Base-by-base conservation (phyloP, 768 basidiomycete species). In the Mycena sanguinolenta region DNA sequence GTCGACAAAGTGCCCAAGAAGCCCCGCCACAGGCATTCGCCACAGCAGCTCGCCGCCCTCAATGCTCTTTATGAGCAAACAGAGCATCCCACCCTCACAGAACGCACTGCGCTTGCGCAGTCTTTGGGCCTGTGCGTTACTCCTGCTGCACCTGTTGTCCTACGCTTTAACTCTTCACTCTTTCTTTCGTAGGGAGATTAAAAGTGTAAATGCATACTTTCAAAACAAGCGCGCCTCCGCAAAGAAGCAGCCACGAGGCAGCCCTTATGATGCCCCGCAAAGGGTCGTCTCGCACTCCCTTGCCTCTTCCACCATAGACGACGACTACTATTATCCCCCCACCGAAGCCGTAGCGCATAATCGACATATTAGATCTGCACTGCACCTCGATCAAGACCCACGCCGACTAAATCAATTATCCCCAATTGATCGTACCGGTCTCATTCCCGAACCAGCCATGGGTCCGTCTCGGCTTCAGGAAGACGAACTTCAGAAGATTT, bases 141-240 rank as follows among this genome's bases (percentile, higher is more conserved):
- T 71, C 70, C 69, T 49, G 58, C 46, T 50, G 65, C 39, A 52
- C 52, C 70, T 66, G 64, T 75, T 65, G 58, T 58, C 65, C 65
- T 58, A 28, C 60, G 58, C 63, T 66, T 38, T 70, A 75, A 58
- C 19, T 34, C 4, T 34, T 4, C 32, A 34, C 32, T n/a, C 23
- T 67, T 71, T 62, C 70, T 63, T 62, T 61, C 77, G 30, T 67
- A 94, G 93, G 91, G 92, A 94, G 78, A 90, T 89, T 79, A 94
- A 94, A 86, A 93, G 92, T 3, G 92, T 94, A 77, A 92, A 92
- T 78, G 91, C 93, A 17, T 94, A 92, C 91, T 95, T 94, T 81
- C 93, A 94, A 82, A 94, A 94, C 78, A 94, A 94, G 84, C 87
- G 93, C 63, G 93, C 93, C 8, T 93, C 92, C 16, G 89, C 88